Base-by-base conservation (phyloP, 768 basidiomycete genomes). In the Exsudoporus frostii region DNA sequence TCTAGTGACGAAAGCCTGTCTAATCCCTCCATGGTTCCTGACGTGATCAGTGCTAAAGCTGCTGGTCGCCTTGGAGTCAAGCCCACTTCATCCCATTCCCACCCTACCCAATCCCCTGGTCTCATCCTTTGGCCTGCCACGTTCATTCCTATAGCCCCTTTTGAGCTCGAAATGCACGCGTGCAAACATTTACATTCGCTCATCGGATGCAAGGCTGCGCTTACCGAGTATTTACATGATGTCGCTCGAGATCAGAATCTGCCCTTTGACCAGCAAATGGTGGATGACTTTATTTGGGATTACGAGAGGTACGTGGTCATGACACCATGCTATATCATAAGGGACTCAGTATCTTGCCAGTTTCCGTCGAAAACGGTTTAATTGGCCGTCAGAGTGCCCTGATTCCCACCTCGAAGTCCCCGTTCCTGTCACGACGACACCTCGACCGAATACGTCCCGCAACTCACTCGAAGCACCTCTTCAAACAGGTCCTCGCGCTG, bases 141-240 rank as follows among this genome's bases (percentile, higher is more conserved):
- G 7, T 86, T 85, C 65, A 72, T 88, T 42, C 79, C 84, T 1
- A 71, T 85, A 58, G 50, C 74, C 1, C 76, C 86, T 22, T 62
- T 66, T 4, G 86, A 87, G 63, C 72, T 90, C 32, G 88, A 90
- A 71, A 83, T 86, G 82, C 84, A 88, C 60, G 76, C 82, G n/a
- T 84, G 82, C 70, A 86, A 83, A 69, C 76, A 84, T 62, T 69
- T 88, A 45, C 84, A 90, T 62, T 76, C 76, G 7, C 65, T 90
- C 3, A 71, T 90, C 24, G 81, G 80, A 29, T 85, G 82, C 62
- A 80, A 81, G 61, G 73, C 74, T 33, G 84, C 86, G 5, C 70
- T 90, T 10, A 63, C 58, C 7, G 80, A 81, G 41, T 83, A 72
- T 62, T 62, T 85, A 14, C 47, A 65, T 19, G 74, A 76, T 25